Evolutionary conservation across 352 stramenopile species (phyloP).

Genomic region (Phytopythium helicoides): DNA sequence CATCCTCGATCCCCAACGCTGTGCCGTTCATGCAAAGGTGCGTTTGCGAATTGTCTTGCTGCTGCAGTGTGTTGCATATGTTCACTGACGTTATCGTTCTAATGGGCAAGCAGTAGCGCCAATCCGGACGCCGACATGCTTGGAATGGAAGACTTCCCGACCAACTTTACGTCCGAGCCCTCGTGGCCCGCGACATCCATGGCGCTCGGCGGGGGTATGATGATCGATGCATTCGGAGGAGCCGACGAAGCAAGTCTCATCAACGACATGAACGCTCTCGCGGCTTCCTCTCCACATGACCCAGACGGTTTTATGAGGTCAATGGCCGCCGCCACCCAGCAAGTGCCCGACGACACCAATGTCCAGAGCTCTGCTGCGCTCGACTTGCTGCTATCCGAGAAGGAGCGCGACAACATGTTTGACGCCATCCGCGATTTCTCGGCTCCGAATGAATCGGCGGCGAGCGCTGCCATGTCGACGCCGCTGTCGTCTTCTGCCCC

Average conservation of each 20-base stretch:
- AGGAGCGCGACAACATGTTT: constrained; percentile 63
- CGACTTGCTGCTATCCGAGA: constrained; percentile 60
- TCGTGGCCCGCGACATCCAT: constrained; percentile 27
- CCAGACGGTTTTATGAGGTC: not conserved
- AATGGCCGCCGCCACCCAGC: not conserved
- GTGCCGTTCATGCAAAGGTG: constrained; percentile 37
- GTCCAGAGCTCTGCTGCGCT: constrained; percentile 23
- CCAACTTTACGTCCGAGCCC: constrained; percentile 43
- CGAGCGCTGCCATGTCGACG: not conserved
- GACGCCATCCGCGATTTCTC: constrained; percentile 70
- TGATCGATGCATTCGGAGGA: constrained; percentile 4
- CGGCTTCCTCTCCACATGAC: not conserved
- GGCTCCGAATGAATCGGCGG: not conserved
- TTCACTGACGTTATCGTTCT: not conserved
- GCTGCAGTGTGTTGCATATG: not conserved
- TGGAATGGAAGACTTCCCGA: constrained; percentile 63
- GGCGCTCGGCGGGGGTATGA: constrained; percentile 4
- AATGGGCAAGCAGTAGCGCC: not conserved
- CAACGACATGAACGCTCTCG: constrained; percentile 4
- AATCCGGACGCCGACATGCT: constrained; percentile 56
- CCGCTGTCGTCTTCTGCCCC: not conserved
- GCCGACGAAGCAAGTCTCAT: not conserved
- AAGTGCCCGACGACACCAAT: constrained; percentile 6
- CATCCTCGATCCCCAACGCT: constrained; percentile 8
- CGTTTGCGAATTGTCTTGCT: not conserved